A percentile compares a stretch with the other conserved stretches of the same genome.
Evolutionary conservation across 805 yeast genomes (phyloP).

Genomic region (Ogataea paraovalis): DNA sequence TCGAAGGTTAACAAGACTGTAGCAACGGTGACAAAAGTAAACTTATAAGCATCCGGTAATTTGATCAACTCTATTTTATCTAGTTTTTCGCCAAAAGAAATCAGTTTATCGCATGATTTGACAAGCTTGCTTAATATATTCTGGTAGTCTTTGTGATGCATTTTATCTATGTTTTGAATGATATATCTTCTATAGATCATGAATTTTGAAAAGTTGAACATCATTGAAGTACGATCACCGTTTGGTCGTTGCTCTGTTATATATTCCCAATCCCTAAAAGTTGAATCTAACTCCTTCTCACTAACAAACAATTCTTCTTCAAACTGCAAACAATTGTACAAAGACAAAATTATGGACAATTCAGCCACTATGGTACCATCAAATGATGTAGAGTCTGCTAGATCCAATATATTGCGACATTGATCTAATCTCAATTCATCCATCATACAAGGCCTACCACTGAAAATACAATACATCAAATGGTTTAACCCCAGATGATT

Average conservation of each 20-base stretch:
- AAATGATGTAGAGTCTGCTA: conserved; percentile 61
- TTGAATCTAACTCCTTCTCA: conserved; percentile 19
- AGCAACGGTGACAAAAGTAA: neutral
- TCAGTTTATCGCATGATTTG: neutral
- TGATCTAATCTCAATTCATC: conserved; percentile 57
- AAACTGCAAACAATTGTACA: conserved; percentile 55
- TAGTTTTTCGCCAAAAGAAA: neutral
- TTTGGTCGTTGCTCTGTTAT: conserved; percentile 19
- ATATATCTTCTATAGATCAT: conserved; percentile 24
- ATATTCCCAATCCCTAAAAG: conserved; percentile 25
- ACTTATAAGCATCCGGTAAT: neutral
- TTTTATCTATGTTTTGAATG: conserved; percentile 8
- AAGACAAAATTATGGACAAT: conserved; percentile 51
- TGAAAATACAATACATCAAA: conserved; percentile 54
- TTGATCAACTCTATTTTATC: neutral
- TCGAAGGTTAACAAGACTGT: neutral
- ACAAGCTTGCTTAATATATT: neutral
- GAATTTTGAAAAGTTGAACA: conserved; percentile 18
- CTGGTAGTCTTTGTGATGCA: neutral
- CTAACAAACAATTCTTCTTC: conserved; percentile 23
- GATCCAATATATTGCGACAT: conserved; percentile 53
- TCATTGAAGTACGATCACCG: conserved; percentile 15
- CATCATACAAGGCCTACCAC: conserved; percentile 65
- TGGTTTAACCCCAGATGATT: conserved; percentile 68
- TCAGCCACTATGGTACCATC: conserved; percentile 77